phyloP scores from a whole-genome alignment of 345 rosid species.

The Arabis alpina region DNA sequence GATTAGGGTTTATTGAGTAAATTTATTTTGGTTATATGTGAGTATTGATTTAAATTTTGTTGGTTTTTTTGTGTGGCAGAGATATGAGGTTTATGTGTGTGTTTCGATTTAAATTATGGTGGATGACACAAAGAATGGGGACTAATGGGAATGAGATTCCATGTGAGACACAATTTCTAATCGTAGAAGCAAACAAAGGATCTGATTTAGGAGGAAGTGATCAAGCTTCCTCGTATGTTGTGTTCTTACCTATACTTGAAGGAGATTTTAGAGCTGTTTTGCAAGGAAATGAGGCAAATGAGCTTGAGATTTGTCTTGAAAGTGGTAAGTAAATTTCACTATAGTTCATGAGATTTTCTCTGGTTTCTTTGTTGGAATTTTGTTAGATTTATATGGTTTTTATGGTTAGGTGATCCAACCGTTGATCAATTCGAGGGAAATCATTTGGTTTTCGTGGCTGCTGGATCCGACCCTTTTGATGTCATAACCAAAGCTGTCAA shows the following conservation, averaged over 20 bases:
- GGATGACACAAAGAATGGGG: constrained; percentile 72
- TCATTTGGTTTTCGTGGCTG: constrained; percentile 59
- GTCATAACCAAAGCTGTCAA: constrained; percentile 55
- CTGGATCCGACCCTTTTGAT: constrained; percentile 64
- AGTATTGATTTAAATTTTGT: background rate
- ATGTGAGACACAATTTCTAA: constrained; percentile 64
- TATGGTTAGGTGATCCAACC: constrained; percentile 53
- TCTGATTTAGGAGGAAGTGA: constrained; percentile 36
- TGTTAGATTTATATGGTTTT: background rate
- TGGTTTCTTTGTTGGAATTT: background rate
- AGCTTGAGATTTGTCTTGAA: constrained; percentile 65
- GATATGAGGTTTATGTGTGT: constrained; percentile 55
- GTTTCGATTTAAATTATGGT: constrained; percentile 66
- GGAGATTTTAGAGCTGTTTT: constrained; percentile 60
- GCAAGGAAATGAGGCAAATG: constrained; percentile 59
- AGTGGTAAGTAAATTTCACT: constrained; percentile 44
- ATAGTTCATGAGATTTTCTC: no score
- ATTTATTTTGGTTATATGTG: no score
- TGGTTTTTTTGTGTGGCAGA: constrained; percentile 36
- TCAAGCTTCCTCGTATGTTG: constrained; percentile 44
- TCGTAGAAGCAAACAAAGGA: constrained; percentile 54
- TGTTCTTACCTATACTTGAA: constrained; percentile 60
- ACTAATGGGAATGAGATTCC: constrained; percentile 55
- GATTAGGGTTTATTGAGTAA: no score
- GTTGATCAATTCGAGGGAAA: constrained; percentile 45